phyloP scores from a whole-genome alignment of 2,329 filamentous ascomycete species.

The Cladosporium velox region DNA sequence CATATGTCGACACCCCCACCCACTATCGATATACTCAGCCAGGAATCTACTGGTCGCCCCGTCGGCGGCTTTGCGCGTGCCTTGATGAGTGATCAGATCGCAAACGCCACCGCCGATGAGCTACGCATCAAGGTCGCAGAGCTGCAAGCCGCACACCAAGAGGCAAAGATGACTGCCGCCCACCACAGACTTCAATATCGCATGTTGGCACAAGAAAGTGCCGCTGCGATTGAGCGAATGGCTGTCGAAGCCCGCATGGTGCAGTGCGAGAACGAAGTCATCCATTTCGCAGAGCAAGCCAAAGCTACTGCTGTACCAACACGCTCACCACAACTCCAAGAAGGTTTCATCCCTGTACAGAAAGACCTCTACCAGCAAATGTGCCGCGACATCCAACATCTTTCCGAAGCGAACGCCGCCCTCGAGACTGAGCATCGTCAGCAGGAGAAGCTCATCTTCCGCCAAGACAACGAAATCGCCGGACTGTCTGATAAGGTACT shows the following conservation, averaged over 20 bases:
- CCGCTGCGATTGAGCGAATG: constrained; percentile 81
- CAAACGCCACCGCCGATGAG: constrained; percentile 53
- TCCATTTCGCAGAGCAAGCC: constrained; percentile 72
- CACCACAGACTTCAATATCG: constrained; percentile 91
- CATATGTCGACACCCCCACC: constrained; percentile 54
- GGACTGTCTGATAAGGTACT: constrained; percentile 73
- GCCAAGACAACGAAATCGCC: constrained; percentile 72
- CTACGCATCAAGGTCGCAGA: constrained; percentile 56
- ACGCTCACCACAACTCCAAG: constrained; percentile 49
- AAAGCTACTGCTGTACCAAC: constrained; percentile 52
- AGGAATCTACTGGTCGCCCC: constrained; percentile 23
- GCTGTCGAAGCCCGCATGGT: constrained; percentile 90
- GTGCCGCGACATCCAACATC: constrained; percentile 57
- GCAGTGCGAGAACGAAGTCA: constrained; percentile 81
- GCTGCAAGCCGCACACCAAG: constrained; percentile 57
- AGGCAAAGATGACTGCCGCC: constrained; percentile 78
- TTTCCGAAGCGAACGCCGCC: constrained; percentile 65
- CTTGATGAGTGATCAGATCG: constrained; percentile 54
- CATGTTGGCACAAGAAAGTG: constrained; percentile 78
- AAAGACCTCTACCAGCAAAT: constrained; percentile 59
- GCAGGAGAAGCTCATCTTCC: constrained; percentile 76
- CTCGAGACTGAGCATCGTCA: constrained; percentile 67
- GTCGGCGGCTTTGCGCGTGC: constrained; percentile 29
- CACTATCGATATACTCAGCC: constrained; percentile 34
- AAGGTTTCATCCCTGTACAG: constrained; percentile 41